Evolutionary conservation across 1,284 basidiomycete genomes (phyloP).

Genomic region (Malassezia yamatoensis): DNA sequence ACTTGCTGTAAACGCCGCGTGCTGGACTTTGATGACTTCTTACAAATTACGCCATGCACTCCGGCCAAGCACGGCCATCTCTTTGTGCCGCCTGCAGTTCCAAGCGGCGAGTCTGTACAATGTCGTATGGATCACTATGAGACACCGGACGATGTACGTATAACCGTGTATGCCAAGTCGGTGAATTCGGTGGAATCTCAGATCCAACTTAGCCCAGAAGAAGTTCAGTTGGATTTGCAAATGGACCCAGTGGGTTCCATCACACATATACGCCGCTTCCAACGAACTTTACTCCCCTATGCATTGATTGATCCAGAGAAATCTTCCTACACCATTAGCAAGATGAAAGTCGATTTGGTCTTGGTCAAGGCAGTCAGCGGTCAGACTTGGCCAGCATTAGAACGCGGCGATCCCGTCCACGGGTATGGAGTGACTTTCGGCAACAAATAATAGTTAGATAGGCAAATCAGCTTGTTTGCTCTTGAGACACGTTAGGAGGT

Average conservation of each 20-base stretch:
- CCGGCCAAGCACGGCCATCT: constrained; percentile 34
- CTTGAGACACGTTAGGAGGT: neutral
- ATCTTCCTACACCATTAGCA: constrained; percentile 33
- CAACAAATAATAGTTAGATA: neutral
- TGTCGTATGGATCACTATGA: constrained; percentile 46
- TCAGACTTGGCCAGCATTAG: constrained; percentile 42
- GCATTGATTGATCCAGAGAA: constrained; percentile 23
- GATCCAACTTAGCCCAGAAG: constrained; percentile 28
- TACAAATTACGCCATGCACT: constrained; percentile 41
- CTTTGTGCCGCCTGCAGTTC: constrained; percentile 20
- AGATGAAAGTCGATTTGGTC: constrained; percentile 45
- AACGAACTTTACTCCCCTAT: constrained; percentile 28
- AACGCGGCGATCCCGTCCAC: constrained; percentile 28
- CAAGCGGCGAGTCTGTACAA: constrained; percentile 25
- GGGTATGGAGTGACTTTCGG: constrained; percentile 46
- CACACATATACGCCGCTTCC: constrained; percentile 24
- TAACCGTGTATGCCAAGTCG: constrained; percentile 42
- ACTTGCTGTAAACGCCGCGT: constrained; percentile 44
- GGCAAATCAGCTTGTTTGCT: too few species aligned
- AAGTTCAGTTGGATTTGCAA: constrained; percentile 25
- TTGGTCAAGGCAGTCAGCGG: constrained; percentile 33
- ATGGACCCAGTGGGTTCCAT: constrained; percentile 27
- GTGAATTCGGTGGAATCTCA: constrained; percentile 27
- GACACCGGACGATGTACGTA: constrained; percentile 37
- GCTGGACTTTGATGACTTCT: constrained; percentile 44